phyloP scores from a whole-genome alignment of 108 stramenopile genomes.

The Chaetoceros tenuissimus region DNA sequence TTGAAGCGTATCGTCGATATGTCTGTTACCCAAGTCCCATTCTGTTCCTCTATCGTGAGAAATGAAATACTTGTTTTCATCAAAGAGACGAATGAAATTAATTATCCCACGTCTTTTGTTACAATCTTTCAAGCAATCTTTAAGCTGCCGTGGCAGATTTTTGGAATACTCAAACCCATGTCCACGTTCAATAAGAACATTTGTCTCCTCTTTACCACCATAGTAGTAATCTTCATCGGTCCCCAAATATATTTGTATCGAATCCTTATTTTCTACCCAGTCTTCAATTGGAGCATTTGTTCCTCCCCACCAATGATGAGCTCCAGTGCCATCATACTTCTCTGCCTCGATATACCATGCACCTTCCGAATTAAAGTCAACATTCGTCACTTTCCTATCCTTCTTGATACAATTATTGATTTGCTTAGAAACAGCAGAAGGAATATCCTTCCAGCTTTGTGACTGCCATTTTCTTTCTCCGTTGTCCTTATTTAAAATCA shows the following conservation, averaged over 20 bases:
- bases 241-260: too few species aligned
- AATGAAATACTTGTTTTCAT: constrained; percentile 8
- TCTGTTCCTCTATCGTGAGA: constrained; percentile 12
- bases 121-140: too few species aligned
- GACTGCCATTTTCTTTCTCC: constrained; percentile 17
- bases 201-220: too few species aligned
- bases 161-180: too few species aligned
- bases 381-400: constrained; percentile 8
- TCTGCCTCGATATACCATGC: constrained; percentile 10
- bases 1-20: neutral
- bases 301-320: constrained; percentile 17
- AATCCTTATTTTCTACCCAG: too few species aligned
- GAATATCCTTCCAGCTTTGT: constrained; percentile 12
- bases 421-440: constrained; percentile 12
- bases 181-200: too few species aligned
- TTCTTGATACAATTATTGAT: constrained; percentile 22
- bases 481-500: constrained; percentile 14
- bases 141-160: too few species aligned
- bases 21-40: neutral
- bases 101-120: constrained; percentile 5
- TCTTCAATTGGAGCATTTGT: constrained; percentile 5
- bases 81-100: constrained; percentile 20
- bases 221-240: too few species aligned
- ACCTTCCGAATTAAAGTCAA: constrained; percentile 7
- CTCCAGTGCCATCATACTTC: constrained; percentile 13